These are phyloP conservation scores for Sungouiozyma ichnusensis DNA, from an alignment of 805 yeast genomes.

Conservation along the genomic window DNA sequence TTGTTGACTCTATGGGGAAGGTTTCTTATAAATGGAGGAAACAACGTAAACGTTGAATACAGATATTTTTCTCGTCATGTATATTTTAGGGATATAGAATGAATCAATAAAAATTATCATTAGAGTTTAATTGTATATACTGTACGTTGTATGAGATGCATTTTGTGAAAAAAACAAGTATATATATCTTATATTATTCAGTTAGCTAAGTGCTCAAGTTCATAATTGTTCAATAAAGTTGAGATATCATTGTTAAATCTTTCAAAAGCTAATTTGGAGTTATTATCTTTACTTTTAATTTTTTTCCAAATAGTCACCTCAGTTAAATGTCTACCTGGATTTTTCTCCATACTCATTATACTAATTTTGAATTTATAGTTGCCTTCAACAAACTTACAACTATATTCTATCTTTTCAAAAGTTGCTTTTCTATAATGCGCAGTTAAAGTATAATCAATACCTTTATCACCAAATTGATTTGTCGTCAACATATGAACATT, in stretches of 20 bases:
- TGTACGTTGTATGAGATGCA: too few relatives aligned
- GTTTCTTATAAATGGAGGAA: constrained; percentile 77
- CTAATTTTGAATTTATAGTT: constrained; percentile 22
- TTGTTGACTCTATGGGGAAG: constrained; percentile 54
- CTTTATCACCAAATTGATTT: constrained; percentile 19
- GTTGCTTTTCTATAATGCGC: constrained; percentile 11
- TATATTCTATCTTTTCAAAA: constrained; percentile 20
- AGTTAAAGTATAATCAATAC: constrained; percentile 19
- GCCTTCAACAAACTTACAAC: constrained; percentile 21
- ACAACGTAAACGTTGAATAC: constrained; percentile 44
- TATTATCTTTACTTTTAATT: constrained; percentile 9
- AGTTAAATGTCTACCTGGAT: not conserved
- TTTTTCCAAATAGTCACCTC: constrained; percentile 16
- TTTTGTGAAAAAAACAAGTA: too few relatives aligned
- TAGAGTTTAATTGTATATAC: too few relatives aligned
- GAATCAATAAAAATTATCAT: too few relatives aligned
- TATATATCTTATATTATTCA: too few relatives aligned
- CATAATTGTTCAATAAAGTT: constrained; percentile 9
- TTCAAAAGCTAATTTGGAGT: constrained; percentile 11
- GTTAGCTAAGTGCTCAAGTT: not conserved
- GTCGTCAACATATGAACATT: constrained; percentile 20
- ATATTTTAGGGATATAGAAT: not conserved
- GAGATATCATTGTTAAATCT: constrained; percentile 18
- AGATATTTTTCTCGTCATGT: not conserved
- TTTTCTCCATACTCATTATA: constrained; percentile 8